phyloP scores from a whole-genome alignment of 2,329 filamentous ascomycete genomes.

The Colletotrichum caudatum region DNA sequence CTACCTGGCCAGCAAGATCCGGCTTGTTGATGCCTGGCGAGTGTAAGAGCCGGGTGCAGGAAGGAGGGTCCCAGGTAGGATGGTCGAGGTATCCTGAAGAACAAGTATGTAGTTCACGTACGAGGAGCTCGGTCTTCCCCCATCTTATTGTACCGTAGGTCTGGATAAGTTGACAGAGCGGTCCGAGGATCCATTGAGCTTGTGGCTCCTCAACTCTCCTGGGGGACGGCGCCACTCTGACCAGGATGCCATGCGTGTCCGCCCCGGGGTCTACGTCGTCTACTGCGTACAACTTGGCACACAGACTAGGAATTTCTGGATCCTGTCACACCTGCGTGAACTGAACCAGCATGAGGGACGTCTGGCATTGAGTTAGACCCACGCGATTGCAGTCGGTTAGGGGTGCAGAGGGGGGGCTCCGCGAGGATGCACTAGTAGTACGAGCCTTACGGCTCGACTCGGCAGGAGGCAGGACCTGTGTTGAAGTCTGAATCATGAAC shows the following conservation, averaged over 20 bases:
- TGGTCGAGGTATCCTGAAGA: background rate
- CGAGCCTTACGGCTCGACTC: conserved; percentile 8
- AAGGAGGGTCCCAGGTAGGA: conserved; percentile 1
- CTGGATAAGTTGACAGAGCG: background rate
- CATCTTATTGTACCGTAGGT: conserved; percentile 1
- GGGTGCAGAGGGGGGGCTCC: conserved; percentile 4
- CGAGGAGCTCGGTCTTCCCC: conserved; percentile 16
- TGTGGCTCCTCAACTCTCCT: background rate
- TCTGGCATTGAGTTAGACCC: conserved; percentile 34
- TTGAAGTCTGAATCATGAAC: conserved; percentile 30
- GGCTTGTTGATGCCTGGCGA: conserved; percentile 2
- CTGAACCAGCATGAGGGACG: background rate
- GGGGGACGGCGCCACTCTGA: conserved; percentile 1
- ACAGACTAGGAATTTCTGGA: conserved; percentile 12
- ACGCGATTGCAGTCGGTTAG: conserved; percentile 10
- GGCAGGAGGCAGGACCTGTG: conserved; percentile 14
- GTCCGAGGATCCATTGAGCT: conserved; percentile 11
- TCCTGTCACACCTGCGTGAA: conserved; percentile 9
- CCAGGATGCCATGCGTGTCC: background rate
- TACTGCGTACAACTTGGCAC: conserved; percentile 19
- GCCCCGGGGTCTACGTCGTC: conserved; percentile 9
- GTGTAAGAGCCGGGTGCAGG: conserved; percentile 18
- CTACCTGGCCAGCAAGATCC: conserved; percentile 11
- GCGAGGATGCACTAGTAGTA: conserved; percentile 11
- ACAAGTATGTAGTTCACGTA: background rate